Evolutionary conservation across 805 yeast species (phyloP), one percentile per base, ranked within the genome.

Genomic region (Spathaspora hagerdaliae): DNA sequence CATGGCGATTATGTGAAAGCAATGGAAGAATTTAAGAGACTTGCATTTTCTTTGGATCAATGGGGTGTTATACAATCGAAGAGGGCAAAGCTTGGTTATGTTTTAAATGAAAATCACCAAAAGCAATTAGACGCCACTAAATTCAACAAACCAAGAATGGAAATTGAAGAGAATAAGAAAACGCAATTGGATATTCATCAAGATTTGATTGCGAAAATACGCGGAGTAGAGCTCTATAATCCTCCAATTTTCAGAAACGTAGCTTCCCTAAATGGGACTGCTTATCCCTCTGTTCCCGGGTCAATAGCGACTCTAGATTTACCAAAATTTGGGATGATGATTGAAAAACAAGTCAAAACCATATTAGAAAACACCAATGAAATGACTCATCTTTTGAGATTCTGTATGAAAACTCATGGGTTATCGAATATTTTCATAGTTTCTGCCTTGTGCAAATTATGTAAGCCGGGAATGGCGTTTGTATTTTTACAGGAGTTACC

Each of bases 281-380:
- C 52, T 26, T 50, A 52, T 34, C 67, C 73, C 2, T 46, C 64
- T 6, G 45, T 71, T 8, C 56, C 56, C 27, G 74, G 72, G 1
- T 46, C 51, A 0, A 33, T 71, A 7, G 42, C 44, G 6, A 48
- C 56, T 2, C 52, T 48, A 8, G 75, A 71, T 47, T 51, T 71
- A 19, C 75, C 75, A 0, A 34, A 46, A 6, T 71, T 69, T 49
- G 43, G 50, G 11, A 36, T 27, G 2, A 47, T 67, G 35, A 51
- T 69, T 9, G 40, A 27, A 3, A 34, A 45, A 13, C 48, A 55
- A 13, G 45, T 60, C 14, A 19, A 19, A 19, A 19, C 24, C 24
- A 19, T 19, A 19, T 5, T 19, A 19, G 24, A 19, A 19, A 19
- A 19, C 4, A 19, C 24, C 24, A 19, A 19, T 19, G 24, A 19